Percentiles rank a stretch among this genome's conserved stretches.
Evolutionary conservation across 192 early-diverging fungal species (phyloP).

Genomic region (Umbelopsis sp.): DNA sequence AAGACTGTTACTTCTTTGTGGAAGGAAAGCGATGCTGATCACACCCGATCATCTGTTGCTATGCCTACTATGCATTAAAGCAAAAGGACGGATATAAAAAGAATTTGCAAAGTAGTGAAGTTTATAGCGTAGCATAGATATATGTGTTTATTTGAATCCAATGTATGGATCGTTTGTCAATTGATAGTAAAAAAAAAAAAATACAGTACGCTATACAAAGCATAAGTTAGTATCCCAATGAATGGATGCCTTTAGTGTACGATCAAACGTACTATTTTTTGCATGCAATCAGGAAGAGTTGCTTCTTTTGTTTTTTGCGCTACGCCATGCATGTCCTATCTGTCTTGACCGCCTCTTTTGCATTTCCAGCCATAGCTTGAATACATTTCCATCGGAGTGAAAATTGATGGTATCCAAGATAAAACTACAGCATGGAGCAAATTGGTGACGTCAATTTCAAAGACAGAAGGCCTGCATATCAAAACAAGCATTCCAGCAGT

Average conservation of each 20-base stretch:
- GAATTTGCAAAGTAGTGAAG: background rate
- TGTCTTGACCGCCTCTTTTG: too few species aligned
- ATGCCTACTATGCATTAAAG: conserved; percentile 85
- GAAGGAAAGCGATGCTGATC: conserved; percentile 81
- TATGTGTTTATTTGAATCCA: background rate
- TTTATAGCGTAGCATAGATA: conserved; percentile 1
- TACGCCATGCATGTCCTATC: too few species aligned
- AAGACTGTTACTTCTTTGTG: conserved; percentile 97
- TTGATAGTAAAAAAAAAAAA: background rate
- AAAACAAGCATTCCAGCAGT: background rate
- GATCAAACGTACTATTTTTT: too few species aligned
- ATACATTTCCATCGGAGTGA: too few species aligned
- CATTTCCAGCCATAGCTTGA: too few species aligned
- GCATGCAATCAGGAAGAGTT: too few species aligned
- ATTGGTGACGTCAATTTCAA: background rate
- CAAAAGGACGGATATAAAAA: background rate
- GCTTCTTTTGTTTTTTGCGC: too few species aligned
- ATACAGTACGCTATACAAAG: background rate
- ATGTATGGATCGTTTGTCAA: background rate
- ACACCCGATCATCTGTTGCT: conserved; percentile 69
- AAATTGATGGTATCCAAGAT: background rate
- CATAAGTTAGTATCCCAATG: background rate
- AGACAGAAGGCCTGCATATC: conserved; percentile 4
- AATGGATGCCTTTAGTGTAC: too few species aligned
- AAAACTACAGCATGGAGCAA: background rate